Base-by-base conservation (phyloP, 495 filamentous ascomycete species). In the Tuber umbilicatum region DNA sequence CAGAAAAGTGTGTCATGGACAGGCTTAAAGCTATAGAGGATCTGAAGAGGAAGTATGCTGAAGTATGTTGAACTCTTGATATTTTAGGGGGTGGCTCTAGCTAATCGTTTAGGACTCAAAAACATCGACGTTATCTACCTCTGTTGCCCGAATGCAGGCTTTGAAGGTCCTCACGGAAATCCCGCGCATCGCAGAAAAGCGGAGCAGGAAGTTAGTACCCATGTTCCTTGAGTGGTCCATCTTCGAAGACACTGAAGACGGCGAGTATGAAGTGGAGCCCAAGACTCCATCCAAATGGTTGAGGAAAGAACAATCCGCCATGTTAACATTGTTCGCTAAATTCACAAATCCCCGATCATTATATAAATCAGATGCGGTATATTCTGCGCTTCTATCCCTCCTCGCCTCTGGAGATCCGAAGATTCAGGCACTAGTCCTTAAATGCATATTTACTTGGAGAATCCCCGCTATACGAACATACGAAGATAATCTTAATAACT, bases 381-480 rank as follows among this genome's bases (percentile, higher is more conserved):
- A 93, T 78, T 84, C 87, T 4, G 89, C 90, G 35, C 84, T 97
- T 14, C 84, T 95, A 16, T 85, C 87, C 55, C 87, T 97, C 45
- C 85, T 97, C 42, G 88, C 89, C 31, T 94, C 96, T 78, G 96
- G 94, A 72, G 94, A 98, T 82, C 87, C 90, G 39, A 94, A 97
- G 74, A 87, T 97, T 23, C 95, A 99, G 78, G 93, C 92, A 73
- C 86, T 88, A 75, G 89, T 93, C 5, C 87, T 99, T 45, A 94
- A 93, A 80, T 93, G 91, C 41, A 88, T 99, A 35, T 87, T 95
- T 68, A 89, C 93, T 0, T 98, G 95, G 94, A 97, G 97, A 82
- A 86, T 88, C 47, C 85, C 90, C 3, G 88, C 86, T 27, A 86
- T 99, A 69, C 86, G 86, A 68, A 89, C 90, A 4, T 98, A 97